Evolutionary conservation across 257 asterid species (phyloP).

Genomic region (Striga asiatica): DNA sequence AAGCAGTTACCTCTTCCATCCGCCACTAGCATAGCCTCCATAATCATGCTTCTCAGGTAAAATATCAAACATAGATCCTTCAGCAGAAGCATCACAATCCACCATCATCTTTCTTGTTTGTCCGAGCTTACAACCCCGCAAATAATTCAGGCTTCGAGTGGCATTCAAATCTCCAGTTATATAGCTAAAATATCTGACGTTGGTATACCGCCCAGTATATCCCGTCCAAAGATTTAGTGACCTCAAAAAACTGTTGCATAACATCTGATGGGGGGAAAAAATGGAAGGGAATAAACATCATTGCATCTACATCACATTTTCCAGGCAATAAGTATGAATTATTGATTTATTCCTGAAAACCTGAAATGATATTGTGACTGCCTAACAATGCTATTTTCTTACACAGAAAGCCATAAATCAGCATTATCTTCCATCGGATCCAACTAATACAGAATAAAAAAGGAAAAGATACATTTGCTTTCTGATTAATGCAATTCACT

Average conservation of each 20-base stretch:
- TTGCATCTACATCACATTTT: no score
- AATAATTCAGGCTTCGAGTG: slow-evolving; percentile 25
- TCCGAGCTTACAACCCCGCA: slow-evolving; percentile 23
- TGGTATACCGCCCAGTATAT: slow-evolving; percentile 29
- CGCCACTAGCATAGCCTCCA: slow-evolving; percentile 75
- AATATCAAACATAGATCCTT: slow-evolving; percentile 36
- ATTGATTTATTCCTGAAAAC: no score
- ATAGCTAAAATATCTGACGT: slow-evolving; percentile 30
- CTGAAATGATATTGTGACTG: not conserved
- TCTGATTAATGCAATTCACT: not conserved
- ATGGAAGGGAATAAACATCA: not conserved
- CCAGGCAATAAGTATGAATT: no score
- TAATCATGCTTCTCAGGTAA: slow-evolving; percentile 60
- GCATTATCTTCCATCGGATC: slow-evolving; percentile 1
- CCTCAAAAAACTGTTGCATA: slow-evolving; percentile 65
- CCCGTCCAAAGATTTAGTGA: slow-evolving; percentile 38
- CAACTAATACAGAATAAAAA: slow-evolving; percentile 4
- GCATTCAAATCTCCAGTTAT: slow-evolving; percentile 36
- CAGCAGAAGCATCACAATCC: slow-evolving; percentile 61
- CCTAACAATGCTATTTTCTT: not conserved
- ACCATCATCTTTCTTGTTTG: slow-evolving; percentile 66
- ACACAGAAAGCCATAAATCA: not conserved
- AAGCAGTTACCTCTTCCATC: slow-evolving; percentile 82
- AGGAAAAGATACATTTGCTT: not conserved
- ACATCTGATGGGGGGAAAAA: slow-evolving; percentile 61